These are phyloP conservation scores for Saccharata proteae DNA, from an alignment of 2,329 filamentous ascomycete genomes.

Conservation along the genomic window DNA sequence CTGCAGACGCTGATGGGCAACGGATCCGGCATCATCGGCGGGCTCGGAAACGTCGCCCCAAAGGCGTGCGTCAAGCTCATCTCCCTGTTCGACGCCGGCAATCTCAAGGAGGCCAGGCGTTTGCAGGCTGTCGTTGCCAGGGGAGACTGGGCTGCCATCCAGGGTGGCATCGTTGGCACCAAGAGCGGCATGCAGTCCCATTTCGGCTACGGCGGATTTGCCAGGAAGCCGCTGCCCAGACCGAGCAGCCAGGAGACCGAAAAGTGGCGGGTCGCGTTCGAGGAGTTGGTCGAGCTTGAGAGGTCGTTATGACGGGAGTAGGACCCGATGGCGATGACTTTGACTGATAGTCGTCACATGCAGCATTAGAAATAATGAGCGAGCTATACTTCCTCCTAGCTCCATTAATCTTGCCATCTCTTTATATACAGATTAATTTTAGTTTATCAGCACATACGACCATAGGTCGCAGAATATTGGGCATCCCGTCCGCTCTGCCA, in stretches of 20 bases:
- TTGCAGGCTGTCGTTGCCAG: slow-evolving; percentile 54
- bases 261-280: slow-evolving; percentile 31
- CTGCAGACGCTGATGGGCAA: slow-evolving; percentile 58
- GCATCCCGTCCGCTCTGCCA: too few relatives aligned
- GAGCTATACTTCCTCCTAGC: too few relatives aligned
- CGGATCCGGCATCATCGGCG: slow-evolving; percentile 59
- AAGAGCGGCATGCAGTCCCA: slow-evolving; percentile 53
- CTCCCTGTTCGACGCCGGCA: slow-evolving; percentile 48
- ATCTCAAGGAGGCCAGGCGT: slow-evolving; percentile 46
- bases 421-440: too few relatives aligned
- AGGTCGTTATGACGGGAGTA: slow-evolving; percentile 17
- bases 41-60: slow-evolving; percentile 58
- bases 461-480: too few relatives aligned
- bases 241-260: slow-evolving; percentile 31
- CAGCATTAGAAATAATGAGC: too few relatives aligned
- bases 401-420: too few relatives aligned
- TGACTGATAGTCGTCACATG: too few relatives aligned
- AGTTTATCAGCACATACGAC: too few relatives aligned
- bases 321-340: too few relatives aligned
- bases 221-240: slow-evolving; percentile 44
- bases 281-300: slow-evolving; percentile 33
- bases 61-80: slow-evolving; percentile 51
- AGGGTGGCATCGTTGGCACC: slow-evolving; percentile 56
- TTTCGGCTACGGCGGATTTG: slow-evolving; percentile 53
- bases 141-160: slow-evolving; percentile 58